These are phyloP conservation scores for Alternaria infectoria DNA, from an alignment of 2,329 filamentous ascomycete species.

Conservation along the genomic window DNA sequence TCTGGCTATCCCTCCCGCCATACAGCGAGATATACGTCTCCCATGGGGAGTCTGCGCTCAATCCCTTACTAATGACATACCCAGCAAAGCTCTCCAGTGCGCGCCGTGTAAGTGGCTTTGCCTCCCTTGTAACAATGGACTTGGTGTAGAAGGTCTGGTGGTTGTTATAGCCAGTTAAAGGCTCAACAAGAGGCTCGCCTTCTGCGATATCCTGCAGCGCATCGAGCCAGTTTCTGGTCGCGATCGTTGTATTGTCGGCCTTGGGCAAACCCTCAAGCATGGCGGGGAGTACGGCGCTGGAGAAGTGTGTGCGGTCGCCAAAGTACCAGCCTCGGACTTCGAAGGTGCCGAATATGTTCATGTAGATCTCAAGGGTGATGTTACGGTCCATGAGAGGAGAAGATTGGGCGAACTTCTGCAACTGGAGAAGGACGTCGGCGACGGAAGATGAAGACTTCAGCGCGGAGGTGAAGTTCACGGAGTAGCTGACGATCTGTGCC, in stretches of 20 bases:
- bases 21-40: constrained; percentile 2
- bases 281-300: neutral
- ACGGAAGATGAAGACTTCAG: neutral
- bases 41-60: neutral
- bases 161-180: constrained; percentile 4
- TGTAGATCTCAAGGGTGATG: constrained; percentile 5
- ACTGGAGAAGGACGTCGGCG: constrained; percentile 1
- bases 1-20: constrained; percentile 8
- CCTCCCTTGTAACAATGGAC: constrained; percentile 8
- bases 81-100: constrained; percentile 1
- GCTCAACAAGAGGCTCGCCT: constrained; percentile 9
- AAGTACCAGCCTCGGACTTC: constrained; percentile 8
- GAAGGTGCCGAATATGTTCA: constrained; percentile 1
- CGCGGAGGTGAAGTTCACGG: neutral
- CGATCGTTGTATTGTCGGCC: constrained; percentile 1
- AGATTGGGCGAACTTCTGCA: constrained; percentile 1
- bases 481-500: constrained; percentile 1
- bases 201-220: constrained; percentile 8
- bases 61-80: neutral
- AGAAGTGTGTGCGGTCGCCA: neutral
- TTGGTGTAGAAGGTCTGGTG: constrained; percentile 10
- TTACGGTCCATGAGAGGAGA: constrained; percentile 3
- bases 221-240: neutral
- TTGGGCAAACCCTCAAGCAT: constrained; percentile 1
- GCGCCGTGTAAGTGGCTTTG: neutral